Evolutionary conservation across 2,329 filamentous ascomycete genomes (phyloP).

Genomic region (Microdochium nivale): DNA sequence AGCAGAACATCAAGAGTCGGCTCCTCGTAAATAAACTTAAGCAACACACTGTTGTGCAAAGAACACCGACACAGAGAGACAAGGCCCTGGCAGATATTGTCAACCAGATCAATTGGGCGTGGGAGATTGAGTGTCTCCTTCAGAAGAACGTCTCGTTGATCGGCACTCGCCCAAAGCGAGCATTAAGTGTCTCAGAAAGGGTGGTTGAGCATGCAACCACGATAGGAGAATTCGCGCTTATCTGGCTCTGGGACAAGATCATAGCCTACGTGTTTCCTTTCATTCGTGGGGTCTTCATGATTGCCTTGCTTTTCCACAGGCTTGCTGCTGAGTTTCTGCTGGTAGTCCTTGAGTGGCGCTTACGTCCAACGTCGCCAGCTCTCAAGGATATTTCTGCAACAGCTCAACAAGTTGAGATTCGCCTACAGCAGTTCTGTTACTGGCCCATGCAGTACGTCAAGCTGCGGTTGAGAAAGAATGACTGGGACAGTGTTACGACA

Average conservation of each 20-base stretch:
- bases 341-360: slow-evolving; percentile 74
- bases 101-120: slow-evolving; percentile 93
- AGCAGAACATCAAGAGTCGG: slow-evolving; percentile 49
- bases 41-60: slow-evolving; percentile 75
- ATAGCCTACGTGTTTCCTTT: slow-evolving; percentile 72
- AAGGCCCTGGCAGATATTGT: slow-evolving; percentile 71
- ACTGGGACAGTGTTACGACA: slow-evolving; percentile 92
- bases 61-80: slow-evolving; percentile 73
- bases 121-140: slow-evolving; percentile 76
- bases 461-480: slow-evolving; percentile 75
- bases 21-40: slow-evolving; percentile 78
- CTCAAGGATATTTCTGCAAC: slow-evolving; percentile 94
- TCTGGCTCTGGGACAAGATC: slow-evolving; percentile 62
- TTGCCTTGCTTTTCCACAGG: slow-evolving; percentile 71
- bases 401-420: slow-evolving; percentile 94
- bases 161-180: slow-evolving; percentile 70
- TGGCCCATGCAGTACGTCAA: slow-evolving; percentile 97
- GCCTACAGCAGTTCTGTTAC: slow-evolving; percentile 95
- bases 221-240: slow-evolving; percentile 65
- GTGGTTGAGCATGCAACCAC: slow-evolving; percentile 90
- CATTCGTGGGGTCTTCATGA: slow-evolving; percentile 63
- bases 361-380: slow-evolving; percentile 68
- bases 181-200: slow-evolving; percentile 85
- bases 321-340: slow-evolving; percentile 73
- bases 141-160: slow-evolving; percentile 87